phyloP scores from a whole-genome alignment of 1,139 yeast genomes.

The Yamadazyma diospyri region DNA sequence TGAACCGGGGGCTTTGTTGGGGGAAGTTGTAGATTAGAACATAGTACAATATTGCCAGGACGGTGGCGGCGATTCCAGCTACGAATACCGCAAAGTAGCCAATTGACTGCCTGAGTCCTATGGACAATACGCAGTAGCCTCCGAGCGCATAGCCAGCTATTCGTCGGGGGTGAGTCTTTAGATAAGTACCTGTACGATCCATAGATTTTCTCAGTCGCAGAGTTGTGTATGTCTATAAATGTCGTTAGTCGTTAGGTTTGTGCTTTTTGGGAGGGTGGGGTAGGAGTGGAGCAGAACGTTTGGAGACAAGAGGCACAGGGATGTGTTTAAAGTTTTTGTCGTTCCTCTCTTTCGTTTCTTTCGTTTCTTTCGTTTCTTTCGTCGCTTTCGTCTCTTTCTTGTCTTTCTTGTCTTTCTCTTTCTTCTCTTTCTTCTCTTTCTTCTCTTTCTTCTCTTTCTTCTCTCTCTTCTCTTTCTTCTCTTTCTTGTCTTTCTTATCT shows the following conservation, averaged over 20 bases:
- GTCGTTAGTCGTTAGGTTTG: constrained; percentile 5
- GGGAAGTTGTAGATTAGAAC: constrained; percentile 9
- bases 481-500: constrained; percentile 12
- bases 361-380: no score
- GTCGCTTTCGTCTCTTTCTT: constrained; percentile 9
- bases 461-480: constrained; percentile 10
- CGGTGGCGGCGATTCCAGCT: constrained; percentile 9
- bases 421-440: constrained; percentile 4
- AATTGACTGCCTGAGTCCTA: constrained; percentile 9
- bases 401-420: constrained; percentile 10
- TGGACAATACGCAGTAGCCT: no score
- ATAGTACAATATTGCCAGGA: constrained; percentile 8
- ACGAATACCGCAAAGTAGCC: constrained; percentile 7
- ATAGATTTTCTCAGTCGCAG: constrained; percentile 3
- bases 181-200: constrained; percentile 3
- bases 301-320: constrained; percentile 1
- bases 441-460: constrained; percentile 9
- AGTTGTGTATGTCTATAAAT: constrained; percentile 1
- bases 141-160: not conserved
- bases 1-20: not conserved
- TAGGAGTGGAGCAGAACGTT: no score
- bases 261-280: constrained; percentile 5
- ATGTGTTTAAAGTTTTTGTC: no score
- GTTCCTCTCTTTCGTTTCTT: no score
- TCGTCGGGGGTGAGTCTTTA: not conserved